A percentile compares a stretch with the other conserved stretches of the same genome.
phyloP scores from a whole-genome alignment of 2,329 filamentous ascomycete genomes.

The Teratosphaeriaceae sp. region DNA sequence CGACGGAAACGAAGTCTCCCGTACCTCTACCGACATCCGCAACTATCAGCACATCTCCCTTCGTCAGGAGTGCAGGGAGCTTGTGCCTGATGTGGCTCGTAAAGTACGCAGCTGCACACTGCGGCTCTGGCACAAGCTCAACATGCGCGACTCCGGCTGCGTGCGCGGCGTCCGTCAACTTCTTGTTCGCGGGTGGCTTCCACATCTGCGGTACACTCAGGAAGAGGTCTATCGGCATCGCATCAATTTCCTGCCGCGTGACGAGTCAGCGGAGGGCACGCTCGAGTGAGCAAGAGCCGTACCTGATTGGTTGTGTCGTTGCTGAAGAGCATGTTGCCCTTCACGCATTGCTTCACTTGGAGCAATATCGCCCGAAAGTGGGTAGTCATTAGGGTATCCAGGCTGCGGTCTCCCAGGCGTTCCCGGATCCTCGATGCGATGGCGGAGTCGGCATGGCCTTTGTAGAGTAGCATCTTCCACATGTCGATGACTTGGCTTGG shows the following conservation, averaged over 20 bases:
- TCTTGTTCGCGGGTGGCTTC: slow-evolving; percentile 6
- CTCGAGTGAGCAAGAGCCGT: background rate
- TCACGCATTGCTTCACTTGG: background rate
- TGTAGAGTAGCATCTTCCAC: slow-evolving; percentile 10
- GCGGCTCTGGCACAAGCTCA: slow-evolving; percentile 10
- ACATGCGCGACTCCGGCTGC: slow-evolving; percentile 6
- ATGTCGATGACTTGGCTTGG: slow-evolving; percentile 6
- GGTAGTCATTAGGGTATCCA: background rate
- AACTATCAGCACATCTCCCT: slow-evolving; percentile 6
- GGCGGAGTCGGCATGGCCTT: slow-evolving; percentile 4
- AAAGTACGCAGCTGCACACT: slow-evolving; percentile 11
- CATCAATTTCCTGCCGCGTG: slow-evolving; percentile 3
- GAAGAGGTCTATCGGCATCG: slow-evolving; percentile 4
- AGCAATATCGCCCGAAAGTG: background rate
- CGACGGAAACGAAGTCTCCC: slow-evolving; percentile 7
- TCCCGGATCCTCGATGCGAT: background rate
- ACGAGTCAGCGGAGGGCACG: background rate
- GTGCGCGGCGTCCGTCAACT: slow-evolving; percentile 9
- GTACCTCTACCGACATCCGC: slow-evolving; percentile 12
- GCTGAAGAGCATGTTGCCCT: background rate
- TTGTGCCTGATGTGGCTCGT: background rate
- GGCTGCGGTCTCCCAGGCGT: background rate
- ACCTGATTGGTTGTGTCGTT: background rate
- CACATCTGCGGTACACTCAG: slow-evolving; percentile 12
- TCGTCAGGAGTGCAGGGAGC: background rate